phyloP scores from a whole-genome alignment of 805 yeast species.

The Peterozyma toletana region DNA sequence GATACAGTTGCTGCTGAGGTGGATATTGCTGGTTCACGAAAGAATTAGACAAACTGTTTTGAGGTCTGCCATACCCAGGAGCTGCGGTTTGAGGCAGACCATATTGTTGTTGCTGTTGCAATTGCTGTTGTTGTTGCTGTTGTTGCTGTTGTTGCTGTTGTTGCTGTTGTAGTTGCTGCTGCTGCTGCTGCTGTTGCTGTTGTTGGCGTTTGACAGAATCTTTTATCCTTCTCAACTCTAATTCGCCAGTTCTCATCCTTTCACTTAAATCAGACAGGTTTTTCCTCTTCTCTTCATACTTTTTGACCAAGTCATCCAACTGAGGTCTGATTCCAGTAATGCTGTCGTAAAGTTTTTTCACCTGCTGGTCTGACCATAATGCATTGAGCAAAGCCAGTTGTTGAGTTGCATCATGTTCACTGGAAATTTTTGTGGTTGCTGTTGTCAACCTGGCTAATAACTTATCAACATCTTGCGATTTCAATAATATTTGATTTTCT shows the following conservation, averaged over 20 bases:
- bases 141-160: neutral
- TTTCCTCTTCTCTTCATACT: constrained; percentile 69
- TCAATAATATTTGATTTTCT: constrained; percentile 48
- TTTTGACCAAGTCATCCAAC: constrained; percentile 68
- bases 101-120: constrained; percentile 9
- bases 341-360: constrained; percentile 67
- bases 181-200: constrained; percentile 18
- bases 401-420: constrained; percentile 7
- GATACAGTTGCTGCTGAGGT: constrained; percentile 32
- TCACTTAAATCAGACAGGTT: constrained; percentile 68
- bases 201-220: constrained; percentile 32
- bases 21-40: constrained; percentile 35
- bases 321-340: constrained; percentile 68
- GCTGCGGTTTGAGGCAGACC: constrained; percentile 29
- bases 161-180: constrained; percentile 2
- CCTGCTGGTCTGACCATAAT: constrained; percentile 46
- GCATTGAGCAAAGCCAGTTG: constrained; percentile 17
- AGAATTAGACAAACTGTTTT: constrained; percentile 23
- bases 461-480: constrained; percentile 58
- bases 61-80: constrained; percentile 22
- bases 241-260: constrained; percentile 63
- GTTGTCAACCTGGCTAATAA: constrained; percentile 49
- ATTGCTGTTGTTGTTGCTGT: neutral
- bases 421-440: constrained; percentile 24
- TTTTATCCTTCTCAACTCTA: constrained; percentile 61